Evolutionary conservation across 495 filamentous ascomycete genomes (phyloP).

Genomic region (Neurospora sp.): DNA sequence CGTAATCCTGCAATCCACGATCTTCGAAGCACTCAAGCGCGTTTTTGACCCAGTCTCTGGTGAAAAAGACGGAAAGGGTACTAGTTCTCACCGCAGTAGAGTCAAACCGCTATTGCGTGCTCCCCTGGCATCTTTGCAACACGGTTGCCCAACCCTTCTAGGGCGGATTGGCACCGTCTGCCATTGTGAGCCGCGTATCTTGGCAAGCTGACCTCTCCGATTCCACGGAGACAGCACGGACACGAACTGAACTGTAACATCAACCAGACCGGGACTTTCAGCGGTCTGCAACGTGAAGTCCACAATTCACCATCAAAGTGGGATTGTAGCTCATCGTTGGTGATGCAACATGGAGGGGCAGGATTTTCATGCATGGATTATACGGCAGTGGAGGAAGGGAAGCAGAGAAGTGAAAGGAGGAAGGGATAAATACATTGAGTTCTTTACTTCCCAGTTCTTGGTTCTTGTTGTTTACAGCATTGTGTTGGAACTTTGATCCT

Average conservation of each 20-base stretch:
- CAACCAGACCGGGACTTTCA: neutral
- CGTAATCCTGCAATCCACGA: neutral
- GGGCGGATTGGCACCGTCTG: neutral
- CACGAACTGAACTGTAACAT: neutral
- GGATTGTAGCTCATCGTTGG: neutral
- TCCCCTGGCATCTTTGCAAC: neutral
- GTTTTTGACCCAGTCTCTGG: neutral
- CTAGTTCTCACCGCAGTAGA: neutral
- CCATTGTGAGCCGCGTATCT: neutral
- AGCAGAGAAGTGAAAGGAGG: neutral
- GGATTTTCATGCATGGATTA: neutral
- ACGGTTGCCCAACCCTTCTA: neutral
- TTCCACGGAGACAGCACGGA: neutral
- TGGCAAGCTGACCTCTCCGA: neutral
- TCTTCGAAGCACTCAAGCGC: neutral
- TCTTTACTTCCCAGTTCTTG: neutral
- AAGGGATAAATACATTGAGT: neutral
- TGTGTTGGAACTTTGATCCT: neutral
- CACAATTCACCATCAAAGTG: neutral
- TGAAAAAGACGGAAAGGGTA: neutral
- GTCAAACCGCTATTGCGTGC: neutral
- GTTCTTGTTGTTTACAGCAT: neutral
- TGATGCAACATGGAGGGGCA: neutral
- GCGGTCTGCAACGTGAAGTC: neutral
- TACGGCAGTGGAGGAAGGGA: neutral